Conservation (phyloP, 2,329 filamentous ascomycete genomes). For the Ophiostoma australiae region DNA sequence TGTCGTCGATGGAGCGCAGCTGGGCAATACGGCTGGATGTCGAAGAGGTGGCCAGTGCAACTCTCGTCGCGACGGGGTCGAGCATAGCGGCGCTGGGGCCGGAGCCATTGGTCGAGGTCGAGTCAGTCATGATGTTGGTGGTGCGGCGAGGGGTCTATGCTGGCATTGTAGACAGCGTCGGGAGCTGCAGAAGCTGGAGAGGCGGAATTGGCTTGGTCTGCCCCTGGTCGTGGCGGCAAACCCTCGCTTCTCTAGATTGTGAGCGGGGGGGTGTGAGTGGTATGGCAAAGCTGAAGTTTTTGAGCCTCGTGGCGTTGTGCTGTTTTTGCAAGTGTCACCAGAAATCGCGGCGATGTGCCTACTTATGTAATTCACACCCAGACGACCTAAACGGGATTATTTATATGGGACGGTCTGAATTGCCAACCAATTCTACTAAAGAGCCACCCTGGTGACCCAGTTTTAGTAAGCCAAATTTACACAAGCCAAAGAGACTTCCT, state of each 20-base stretch:
- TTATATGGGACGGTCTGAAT: too few species aligned
- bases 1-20: conserved; percentile 54
- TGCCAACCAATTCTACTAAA: too few species aligned
- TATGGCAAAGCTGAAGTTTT: conserved; percentile 10
- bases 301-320: conserved; percentile 13
- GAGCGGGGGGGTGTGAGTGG: background rate
- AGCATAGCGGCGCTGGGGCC: conserved; percentile 30
- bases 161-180: conserved; percentile 24
- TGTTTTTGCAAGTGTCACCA: conserved; percentile 18
- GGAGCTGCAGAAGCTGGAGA: conserved; percentile 18
- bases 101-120: conserved; percentile 39
- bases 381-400: background rate
- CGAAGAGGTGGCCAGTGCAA: conserved; percentile 57
- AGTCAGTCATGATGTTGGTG: conserved; percentile 46
- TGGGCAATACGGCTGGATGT: conserved; percentile 52
- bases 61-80: conserved; percentile 26
- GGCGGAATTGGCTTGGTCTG: conserved; percentile 21
- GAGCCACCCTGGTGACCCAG: too few species aligned
- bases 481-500: too few species aligned
- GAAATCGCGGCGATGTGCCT: conserved; percentile 12
- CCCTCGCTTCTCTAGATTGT: conserved; percentile 22
- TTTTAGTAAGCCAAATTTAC: too few species aligned
- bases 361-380: conserved; percentile 7
- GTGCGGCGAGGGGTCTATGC: conserved; percentile 22
- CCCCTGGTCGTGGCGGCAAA: conserved; percentile 23